Evolutionary conservation across 139 green algal genomes (phyloP).

Genomic region (Medakamo hakoo): DNA sequence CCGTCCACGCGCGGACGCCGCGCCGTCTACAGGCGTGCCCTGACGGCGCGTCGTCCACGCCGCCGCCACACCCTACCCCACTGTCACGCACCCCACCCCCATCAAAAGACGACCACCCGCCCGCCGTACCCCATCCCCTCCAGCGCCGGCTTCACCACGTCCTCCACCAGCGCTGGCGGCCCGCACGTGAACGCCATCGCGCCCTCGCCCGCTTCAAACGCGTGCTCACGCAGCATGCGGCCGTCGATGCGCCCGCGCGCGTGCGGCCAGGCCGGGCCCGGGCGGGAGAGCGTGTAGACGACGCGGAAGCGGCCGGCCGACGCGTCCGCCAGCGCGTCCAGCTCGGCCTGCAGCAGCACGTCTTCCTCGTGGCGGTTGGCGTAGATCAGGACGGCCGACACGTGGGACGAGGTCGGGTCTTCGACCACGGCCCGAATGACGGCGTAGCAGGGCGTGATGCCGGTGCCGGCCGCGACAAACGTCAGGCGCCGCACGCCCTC

Average conservation of each 20-base stretch:
- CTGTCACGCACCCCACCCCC: too few relatives aligned
- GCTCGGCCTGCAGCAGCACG: slow-evolving; percentile 80
- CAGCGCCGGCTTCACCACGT: neutral
- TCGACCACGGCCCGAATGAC: slow-evolving; percentile 61
- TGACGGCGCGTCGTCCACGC: too few relatives aligned
- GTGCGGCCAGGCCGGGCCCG: neutral
- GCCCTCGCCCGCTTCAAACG: too few relatives aligned
- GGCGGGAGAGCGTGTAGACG: neutral
- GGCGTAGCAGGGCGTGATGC: slow-evolving; percentile 52
- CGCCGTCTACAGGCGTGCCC: too few relatives aligned
- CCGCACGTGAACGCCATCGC: neutral
- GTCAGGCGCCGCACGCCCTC: slow-evolving; percentile 33
- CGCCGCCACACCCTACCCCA: too few relatives aligned
- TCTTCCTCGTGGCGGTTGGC: slow-evolving; percentile 86
- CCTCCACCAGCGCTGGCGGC: neutral
- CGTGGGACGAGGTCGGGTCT: slow-evolving; percentile 66
- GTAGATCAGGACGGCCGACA: slow-evolving; percentile 74
- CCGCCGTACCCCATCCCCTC: neutral
- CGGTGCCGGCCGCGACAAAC: slow-evolving; percentile 90
- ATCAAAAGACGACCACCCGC: neutral
- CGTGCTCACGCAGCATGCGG: neutral
- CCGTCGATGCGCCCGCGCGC: neutral
- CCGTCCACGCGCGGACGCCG: too few relatives aligned
- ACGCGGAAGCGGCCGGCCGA: neutral
- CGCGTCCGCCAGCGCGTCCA: slow-evolving; percentile 56